Evolutionary conservation across 768 basidiomycete genomes (phyloP).

Genomic region (Lentinula aciculospora): DNA sequence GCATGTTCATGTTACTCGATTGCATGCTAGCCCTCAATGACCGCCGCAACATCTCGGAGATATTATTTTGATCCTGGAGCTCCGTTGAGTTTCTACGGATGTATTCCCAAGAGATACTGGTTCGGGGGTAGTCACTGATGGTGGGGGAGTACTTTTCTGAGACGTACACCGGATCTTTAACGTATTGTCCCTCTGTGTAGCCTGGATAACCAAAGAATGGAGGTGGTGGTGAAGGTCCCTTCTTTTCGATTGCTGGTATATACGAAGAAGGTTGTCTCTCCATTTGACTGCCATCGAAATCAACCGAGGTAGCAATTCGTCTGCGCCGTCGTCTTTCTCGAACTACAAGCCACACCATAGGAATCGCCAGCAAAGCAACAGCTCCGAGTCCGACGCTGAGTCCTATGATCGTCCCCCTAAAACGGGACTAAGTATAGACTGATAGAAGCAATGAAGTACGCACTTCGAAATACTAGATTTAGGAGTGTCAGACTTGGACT

Average conservation of each 20-base stretch:
- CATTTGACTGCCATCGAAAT: constrained; percentile 20
- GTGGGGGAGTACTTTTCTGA: constrained; percentile 23
- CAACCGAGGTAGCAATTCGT: constrained; percentile 12
- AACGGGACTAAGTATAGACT: not conserved
- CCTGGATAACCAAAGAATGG: not conserved
- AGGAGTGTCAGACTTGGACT: constrained; percentile 13
- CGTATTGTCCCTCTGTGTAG: constrained; percentile 11
- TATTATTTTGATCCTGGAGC: not conserved
- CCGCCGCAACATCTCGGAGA: not conserved
- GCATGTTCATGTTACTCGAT: not conserved
- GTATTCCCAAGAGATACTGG: constrained; percentile 7
- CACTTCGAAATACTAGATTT: constrained; percentile 13
- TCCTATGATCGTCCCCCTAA: constrained; percentile 41
- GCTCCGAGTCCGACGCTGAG: constrained; percentile 34
- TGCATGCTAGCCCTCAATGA: not conserved
- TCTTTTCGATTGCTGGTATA: constrained; percentile 6
- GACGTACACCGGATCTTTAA: constrained; percentile 31
- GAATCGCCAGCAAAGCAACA: constrained; percentile 32
- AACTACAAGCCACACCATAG: constrained; percentile 37
- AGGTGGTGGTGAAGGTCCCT: constrained; percentile 6
- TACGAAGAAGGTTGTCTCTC: constrained; percentile 13
- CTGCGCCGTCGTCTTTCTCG: constrained; percentile 32
- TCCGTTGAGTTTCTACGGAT: not conserved
- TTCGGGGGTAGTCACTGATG: constrained; percentile 12
- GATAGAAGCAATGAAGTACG: not conserved